phyloP scores from a whole-genome alignment of 2,329 filamentous ascomycete genomes.

The Aspergillus fischeri region DNA sequence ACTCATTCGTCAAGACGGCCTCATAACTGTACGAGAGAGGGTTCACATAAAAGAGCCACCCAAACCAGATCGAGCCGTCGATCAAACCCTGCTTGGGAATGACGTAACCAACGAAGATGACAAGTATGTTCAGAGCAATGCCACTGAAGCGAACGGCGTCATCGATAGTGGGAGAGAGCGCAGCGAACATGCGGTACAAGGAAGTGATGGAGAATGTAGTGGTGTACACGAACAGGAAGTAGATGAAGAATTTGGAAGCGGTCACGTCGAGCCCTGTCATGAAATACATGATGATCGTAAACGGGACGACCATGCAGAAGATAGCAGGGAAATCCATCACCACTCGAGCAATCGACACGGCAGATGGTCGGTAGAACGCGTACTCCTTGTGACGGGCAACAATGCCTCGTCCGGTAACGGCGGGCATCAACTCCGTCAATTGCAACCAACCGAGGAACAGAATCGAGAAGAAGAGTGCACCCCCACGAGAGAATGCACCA shows the following conservation, averaged over 20 bases:
- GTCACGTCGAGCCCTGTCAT: conserved; percentile 56
- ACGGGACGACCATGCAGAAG: conserved; percentile 55
- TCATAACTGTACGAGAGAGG: conserved; percentile 61
- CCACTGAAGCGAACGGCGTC: conserved; percentile 63
- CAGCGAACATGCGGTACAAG: conserved; percentile 63
- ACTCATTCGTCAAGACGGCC: conserved; percentile 64
- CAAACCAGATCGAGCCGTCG: conserved; percentile 60
- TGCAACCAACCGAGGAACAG: conserved; percentile 68
- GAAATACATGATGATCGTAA: conserved; percentile 63
- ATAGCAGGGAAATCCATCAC: conserved; percentile 61
- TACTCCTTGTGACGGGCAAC: conserved; percentile 65
- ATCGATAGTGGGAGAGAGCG: conserved; percentile 60
- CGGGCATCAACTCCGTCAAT: conserved; percentile 72
- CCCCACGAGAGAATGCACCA: conserved; percentile 61
- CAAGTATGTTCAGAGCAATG: conserved; percentile 56
- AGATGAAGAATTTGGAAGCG: conserved; percentile 63
- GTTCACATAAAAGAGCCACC: conserved; percentile 57
- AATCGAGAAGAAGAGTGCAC: conserved; percentile 63
- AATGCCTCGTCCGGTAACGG: conserved; percentile 66
- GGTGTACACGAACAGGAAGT: conserved; percentile 61
- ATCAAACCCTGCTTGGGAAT: conserved; percentile 62
- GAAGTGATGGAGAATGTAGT: conserved; percentile 60
- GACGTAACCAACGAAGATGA: conserved; percentile 65
- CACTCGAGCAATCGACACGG: conserved; percentile 59
- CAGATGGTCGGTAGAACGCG: conserved; percentile 66